Evolutionary conservation across 2,329 filamentous ascomycete species (phyloP), one percentile per base, ranked within the genome.

Genomic region (Lasiodiplodia citricola): DNA sequence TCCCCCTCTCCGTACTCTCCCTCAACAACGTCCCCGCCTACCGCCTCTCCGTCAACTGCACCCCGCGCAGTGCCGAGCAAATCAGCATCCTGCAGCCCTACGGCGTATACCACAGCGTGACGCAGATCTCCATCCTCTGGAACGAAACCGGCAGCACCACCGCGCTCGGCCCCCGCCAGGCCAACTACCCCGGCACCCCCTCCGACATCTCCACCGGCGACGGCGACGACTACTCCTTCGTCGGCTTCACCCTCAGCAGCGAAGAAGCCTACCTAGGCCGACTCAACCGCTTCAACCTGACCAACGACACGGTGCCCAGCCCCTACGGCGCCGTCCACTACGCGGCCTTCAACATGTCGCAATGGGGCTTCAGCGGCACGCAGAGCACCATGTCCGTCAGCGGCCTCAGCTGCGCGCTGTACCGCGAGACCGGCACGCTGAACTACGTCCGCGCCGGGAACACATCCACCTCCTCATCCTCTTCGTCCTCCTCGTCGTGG

Each of bases 11-110:
- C 10, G 51, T 69, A n/a, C 14, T 52, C 14, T 7, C 25, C n/a
- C 69, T 62, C 44, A 8, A 68, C 51, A 35, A 47, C 31, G 62
- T 69, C 4, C 50, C 67, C 11, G 67, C 57, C 21, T 66, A 66
- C 28, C 60, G 67, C n/a, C 60, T 69, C 7, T 56, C 60, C 10
- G 25, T 66, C n/a, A 50, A 69, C n/a, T 69, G 60, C 35, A 25
- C 16, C 14, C 62, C 62, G 3, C 25, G 25, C 25, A 16, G 35
- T 2, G 38, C 58, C 25, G 25, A 63, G 38, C 10, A 11, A 7
- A 54, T 54, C 51, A n/a, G 47, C 16, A 18, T 58, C 0, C 21
- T 50, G 7, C 41, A 50, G 14, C 58, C 41, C 10, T 31, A n/a
- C 14, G 58, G 28, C 5, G 2, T 10, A 8, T 63, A 63, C 41